Evolutionary conservation across 176 grass and related monocot genomes (phyloP), one percentile per base, ranked within the genome.

Genomic region (Thinopyrum elongatum): DNA sequence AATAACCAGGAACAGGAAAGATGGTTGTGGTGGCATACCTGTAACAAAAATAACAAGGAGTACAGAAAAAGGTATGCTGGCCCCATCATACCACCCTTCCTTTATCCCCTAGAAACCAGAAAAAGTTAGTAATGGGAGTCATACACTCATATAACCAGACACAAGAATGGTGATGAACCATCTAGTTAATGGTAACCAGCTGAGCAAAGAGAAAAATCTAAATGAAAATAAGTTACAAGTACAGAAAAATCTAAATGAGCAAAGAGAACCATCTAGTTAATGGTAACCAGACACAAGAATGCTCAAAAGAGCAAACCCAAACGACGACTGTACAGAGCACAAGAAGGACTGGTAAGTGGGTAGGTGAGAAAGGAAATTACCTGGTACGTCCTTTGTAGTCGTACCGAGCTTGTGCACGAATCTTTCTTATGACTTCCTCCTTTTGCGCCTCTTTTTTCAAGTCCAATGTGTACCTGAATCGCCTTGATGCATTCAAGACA

Each of bases 41-140:
- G 95, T 98, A 74, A 98, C 93, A 89, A 94, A 27, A 72, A 98
- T 86, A 83, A 98, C 95, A 5, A 98, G 84, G 70, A 95, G 88
- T 74, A 98, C 95, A 65, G 95, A 93, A 77, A 98, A 95, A 7
- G 67, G 88, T 60, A 98, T 98, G 88, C 95, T 98, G 5, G 92
- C 93, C 42, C 95, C 95, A 94, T 98, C 95, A 38, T 92, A 95
- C 95, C 95, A 98, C n/a, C 95, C 95, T 90, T 98, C 91, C 83
- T 98, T 91, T 85, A 98, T 89, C 8, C 95, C 93, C 95, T 98
- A 83, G 25, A 80, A 14, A 80, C 12, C 10, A 79, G 21, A 49
- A 28, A 35, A 34, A 27, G 10, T 71, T 28, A n/a, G 36, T 61
- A 46, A 44, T 63, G n/a, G 7, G 55, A 72, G 33, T 8, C 22